Base-by-base conservation (phyloP, 139 green algal genomes). In the Coelastrella sp. region DNA sequence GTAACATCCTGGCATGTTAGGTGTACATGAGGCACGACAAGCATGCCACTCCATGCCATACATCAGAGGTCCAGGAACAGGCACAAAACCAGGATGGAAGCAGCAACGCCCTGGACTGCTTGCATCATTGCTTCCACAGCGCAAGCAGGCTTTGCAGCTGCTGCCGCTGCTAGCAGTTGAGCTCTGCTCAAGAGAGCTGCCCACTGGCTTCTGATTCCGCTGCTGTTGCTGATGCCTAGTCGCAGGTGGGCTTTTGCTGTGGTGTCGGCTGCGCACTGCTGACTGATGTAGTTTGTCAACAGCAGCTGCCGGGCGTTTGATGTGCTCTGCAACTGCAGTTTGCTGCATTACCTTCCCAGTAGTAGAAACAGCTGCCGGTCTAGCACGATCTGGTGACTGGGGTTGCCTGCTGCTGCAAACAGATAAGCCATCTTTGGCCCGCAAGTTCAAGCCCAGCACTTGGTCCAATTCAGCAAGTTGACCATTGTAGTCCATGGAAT, bases 31-130 rank as follows among this genome's bases (percentile, higher is more conserved):
- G 14, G 84, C 84, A 20, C 68, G 78, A 57, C 84, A 88, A 9
- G 84, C 84, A 58, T 88, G 84, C 68, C 68, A 88, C 20, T 88
- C 84, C 57, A 68, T 66, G 27, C 68, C 24, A 25, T 88, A 80
- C 84, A 88, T 80, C 27, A 88, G n/a, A 4, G 84, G 84, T 0
- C 84, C 84, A 72, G 84, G 84, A 6, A 57, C 84, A n/a, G 66
- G 68, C 84, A 88, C 84, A 8, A 88, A 57, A 7, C 84, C 84
- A 56, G 84, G 84, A 49, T 88, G 84, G 22, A 88, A 88, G 61
- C 84, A 88, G 84, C 84, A 88, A 20, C 49, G 49, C 4, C 84
- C 84, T 14, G 84, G 66, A 20, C 84, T 80, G 15, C 4, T 17
- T 24, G 17, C 84, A 58, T 81, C 84, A 57, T 81, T 57, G 24